A percentile compares a stretch with the other conserved stretches of the same genome.
phyloP scores from a whole-genome alignment of 805 yeast species.

The Barnettozyma sucrosica region DNA sequence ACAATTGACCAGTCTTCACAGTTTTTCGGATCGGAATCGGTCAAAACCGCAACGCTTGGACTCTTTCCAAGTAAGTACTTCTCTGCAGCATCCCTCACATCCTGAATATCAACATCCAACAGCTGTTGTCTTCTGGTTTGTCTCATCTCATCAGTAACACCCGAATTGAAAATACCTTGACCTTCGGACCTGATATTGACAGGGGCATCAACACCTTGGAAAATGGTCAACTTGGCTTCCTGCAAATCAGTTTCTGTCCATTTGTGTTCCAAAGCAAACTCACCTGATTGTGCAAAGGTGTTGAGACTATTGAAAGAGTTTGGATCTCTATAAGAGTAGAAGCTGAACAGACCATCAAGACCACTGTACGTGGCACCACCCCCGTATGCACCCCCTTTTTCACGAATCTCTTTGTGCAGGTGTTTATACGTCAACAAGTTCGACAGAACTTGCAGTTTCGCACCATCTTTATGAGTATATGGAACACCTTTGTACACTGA shows the following conservation, averaged over 20 bases:
- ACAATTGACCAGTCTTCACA: conserved; percentile 18
- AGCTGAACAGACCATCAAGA: conserved; percentile 71
- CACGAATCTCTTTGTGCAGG: conserved; percentile 85
- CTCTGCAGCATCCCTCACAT: conserved; percentile 60
- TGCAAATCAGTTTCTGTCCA: conserved; percentile 66
- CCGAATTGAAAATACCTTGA: conserved; percentile 53
- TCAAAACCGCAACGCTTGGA: conserved; percentile 40
- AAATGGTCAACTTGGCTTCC: conserved; percentile 85
- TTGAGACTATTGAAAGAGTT: conserved; percentile 65
- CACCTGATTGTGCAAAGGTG: conserved; percentile 49
- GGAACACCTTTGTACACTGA: conserved; percentile 59
- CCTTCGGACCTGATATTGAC: conserved; percentile 78
- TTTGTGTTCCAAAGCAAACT: conserved; percentile 39
- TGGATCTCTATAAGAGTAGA: conserved; percentile 93
- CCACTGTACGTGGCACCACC: conserved; percentile 88
- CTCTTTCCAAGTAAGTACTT: conserved; percentile 44
- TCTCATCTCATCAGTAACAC: conserved; percentile 70
- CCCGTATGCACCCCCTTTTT: conserved; percentile 97
- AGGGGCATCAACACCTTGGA: conserved; percentile 92
- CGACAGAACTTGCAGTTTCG: conserved; percentile 76
- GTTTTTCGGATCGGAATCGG: conserved; percentile 21
- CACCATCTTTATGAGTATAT: conserved; percentile 69
- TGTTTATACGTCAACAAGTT: conserved; percentile 76
- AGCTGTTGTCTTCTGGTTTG: conserved; percentile 74
- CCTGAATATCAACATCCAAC: conserved; percentile 57